Conservation (phyloP, 768 basidiomycete species). For the Boletus subparvulus region DNA sequence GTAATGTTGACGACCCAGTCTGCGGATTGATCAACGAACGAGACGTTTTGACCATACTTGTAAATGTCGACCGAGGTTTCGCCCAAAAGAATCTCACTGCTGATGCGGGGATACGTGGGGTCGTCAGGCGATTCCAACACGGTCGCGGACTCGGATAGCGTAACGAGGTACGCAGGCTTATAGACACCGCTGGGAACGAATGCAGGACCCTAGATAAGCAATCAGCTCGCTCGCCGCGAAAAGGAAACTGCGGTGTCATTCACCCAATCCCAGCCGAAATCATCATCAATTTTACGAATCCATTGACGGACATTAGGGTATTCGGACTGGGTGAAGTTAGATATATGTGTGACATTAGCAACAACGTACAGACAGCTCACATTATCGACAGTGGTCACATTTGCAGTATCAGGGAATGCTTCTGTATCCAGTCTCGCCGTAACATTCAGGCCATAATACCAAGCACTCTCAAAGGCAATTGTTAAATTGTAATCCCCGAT, state of each 20-base stretch:
- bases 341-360: background rate
- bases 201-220: constrained; percentile 45
- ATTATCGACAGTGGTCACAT: constrained; percentile 23
- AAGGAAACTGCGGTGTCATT: background rate
- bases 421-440: constrained; percentile 50
- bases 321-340: constrained; percentile 40
- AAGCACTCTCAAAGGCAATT: constrained; percentile 53
- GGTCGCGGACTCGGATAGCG: constrained; percentile 30
- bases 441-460: constrained; percentile 53
- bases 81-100: constrained; percentile 44
- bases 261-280: constrained; percentile 68
- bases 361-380: constrained; percentile 22
- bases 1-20: constrained; percentile 59
- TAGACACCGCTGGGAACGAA: constrained; percentile 56
- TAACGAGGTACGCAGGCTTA: constrained; percentile 55
- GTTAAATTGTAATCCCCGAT: constrained; percentile 44
- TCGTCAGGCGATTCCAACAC: constrained; percentile 25
- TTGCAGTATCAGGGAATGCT: constrained; percentile 34
- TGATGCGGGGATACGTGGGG: constrained; percentile 21
- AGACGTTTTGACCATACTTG: constrained; percentile 49
- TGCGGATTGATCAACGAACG: constrained; percentile 43
- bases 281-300: constrained; percentile 50
- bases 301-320: constrained; percentile 49
- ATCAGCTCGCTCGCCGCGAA: background rate
- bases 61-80: constrained; percentile 56